Evolutionary conservation across 2,329 filamentous ascomycete species (phyloP).

Genomic region (Xylariaceae sp.): DNA sequence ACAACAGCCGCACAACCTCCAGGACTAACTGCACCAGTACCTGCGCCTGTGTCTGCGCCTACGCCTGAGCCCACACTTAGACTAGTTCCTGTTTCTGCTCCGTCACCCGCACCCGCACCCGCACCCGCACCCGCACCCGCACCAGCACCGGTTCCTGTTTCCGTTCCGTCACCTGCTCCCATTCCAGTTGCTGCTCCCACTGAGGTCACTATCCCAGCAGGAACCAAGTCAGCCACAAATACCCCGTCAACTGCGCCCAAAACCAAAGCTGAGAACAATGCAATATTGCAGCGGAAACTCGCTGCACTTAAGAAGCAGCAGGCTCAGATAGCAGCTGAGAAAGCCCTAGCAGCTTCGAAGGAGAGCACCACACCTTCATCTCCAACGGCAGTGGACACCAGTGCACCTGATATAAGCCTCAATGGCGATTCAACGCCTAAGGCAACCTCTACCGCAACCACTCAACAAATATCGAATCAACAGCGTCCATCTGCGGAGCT

Average conservation of each 20-base stretch:
- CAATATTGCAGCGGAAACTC: conserved; percentile 77
- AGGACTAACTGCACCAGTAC: conserved; percentile 14
- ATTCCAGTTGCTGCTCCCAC: background rate
- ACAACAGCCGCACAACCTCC: conserved; percentile 32
- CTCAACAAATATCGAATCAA: conserved; percentile 14
- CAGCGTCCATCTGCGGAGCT: conserved; percentile 25
- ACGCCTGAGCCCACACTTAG: background rate
- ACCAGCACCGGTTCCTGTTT: background rate
- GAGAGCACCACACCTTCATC: conserved; percentile 22
- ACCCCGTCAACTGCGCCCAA: conserved; percentile 53
- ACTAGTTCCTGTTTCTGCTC: background rate
- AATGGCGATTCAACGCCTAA: conserved; percentile 23
- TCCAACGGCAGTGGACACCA: conserved; percentile 5
- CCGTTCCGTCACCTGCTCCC: conserved; percentile 3
- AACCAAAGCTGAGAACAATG: conserved; percentile 68
- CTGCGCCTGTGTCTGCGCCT: conserved; percentile 10
- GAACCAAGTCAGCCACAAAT: conserved; percentile 13
- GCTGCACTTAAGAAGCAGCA: conserved; percentile 70
- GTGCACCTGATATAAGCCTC: background rate
- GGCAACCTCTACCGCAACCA: background rate
- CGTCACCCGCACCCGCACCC: background rate
- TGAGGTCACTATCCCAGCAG: background rate
- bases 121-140: conserved; percentile 16
- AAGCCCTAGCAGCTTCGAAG: conserved; percentile 29
- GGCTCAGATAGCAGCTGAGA: conserved; percentile 39